Evolutionary conservation across 2,329 filamentous ascomycete species (phyloP), one percentile per base, ranked within the genome.

Genomic region (Alternaria sp.): DNA sequence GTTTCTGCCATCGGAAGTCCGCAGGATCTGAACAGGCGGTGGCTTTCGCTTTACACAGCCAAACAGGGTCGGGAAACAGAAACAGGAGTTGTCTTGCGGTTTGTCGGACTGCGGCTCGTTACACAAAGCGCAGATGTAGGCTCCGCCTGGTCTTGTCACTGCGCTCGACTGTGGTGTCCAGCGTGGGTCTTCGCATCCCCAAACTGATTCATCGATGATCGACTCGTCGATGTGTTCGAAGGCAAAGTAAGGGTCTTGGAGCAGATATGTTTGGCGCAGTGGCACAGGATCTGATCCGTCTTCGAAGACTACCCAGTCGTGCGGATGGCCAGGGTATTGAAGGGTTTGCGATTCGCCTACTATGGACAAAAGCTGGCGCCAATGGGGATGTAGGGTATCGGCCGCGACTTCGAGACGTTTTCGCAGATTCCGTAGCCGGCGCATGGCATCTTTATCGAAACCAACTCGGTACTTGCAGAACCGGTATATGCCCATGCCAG

Each of bases 381-480:
- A 88, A 9, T 76, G 68, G 13, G 84, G 84, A 61, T 86, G 84
- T 46, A 86, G 71, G 1, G 84, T 86, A 61, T 86, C 85, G 2
- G 85, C 85, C 3, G 84, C 84, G 8, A 86, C 81, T 68, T 86
- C 84, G n/a, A 87, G 80, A 15, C 84, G 80, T 26, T 83, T 81
- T 44, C 80, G 74, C 9, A 86, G 70, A 30, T 77, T 78, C 15
- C 79, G 78, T 7, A 88, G 77, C 2, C 81, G 81, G 36, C 81
- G 78, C 75, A 86, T 84, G 4, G 85, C 83, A 15, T 85, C 83
- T 6, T 81, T 80, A 45, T 83, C 81, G 69, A 88, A 87, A 5
- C 83, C 84, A 1, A 84, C 83, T 46, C 86, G 82, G 70, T 88
- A 88, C 70, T 88, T 88, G 82, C 86, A 88, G 73, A 88, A 88